phyloP scores from a whole-genome alignment of 768 basidiomycete genomes.

The Pleurotus ostreatus region DNA sequence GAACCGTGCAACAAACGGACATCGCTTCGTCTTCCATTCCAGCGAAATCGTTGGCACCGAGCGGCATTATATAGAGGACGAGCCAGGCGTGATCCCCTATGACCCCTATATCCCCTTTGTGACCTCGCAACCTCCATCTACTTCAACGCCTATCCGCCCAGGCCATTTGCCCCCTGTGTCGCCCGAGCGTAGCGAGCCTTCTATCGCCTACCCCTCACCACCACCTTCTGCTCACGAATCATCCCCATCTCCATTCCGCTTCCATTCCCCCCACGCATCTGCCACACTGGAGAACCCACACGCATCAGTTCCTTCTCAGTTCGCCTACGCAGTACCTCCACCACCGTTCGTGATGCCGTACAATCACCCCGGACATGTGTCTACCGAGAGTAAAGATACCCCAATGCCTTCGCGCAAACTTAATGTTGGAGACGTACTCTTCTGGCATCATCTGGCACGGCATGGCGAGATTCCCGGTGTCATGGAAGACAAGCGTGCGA shows the following conservation, averaged over 20 bases:
- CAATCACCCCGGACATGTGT: conserved; percentile 17
- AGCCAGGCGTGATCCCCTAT: conserved; percentile 55
- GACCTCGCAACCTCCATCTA: conserved; percentile 19
- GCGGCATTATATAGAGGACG: conserved; percentile 58
- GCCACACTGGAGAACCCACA: conserved; percentile 13
- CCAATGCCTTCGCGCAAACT: conserved; percentile 35
- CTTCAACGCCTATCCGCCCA: conserved; percentile 22
- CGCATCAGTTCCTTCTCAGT: conserved; percentile 6
- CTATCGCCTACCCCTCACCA: conserved; percentile 19
- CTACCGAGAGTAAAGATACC: conserved; percentile 37
- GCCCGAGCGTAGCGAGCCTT: conserved; percentile 32
- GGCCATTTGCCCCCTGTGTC: conserved; percentile 35
- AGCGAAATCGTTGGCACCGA: conserved; percentile 60
- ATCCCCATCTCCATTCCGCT: conserved; percentile 22
- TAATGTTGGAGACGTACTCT: conserved; percentile 58
- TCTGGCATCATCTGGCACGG: conserved; percentile 72
- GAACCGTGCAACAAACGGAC: conserved; percentile 76
- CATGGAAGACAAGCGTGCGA: conserved; percentile 56
- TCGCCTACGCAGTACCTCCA: conserved; percentile 16
- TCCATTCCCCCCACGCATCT: conserved; percentile 17
- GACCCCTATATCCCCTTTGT: conserved; percentile 22
- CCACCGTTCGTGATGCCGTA: conserved; percentile 22
- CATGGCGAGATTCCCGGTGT: conserved; percentile 73
- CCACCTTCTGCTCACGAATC: conserved; percentile 16
- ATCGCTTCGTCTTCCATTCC: conserved; percentile 85